Percentiles rank a stretch among this genome's conserved stretches.
Evolutionary conservation across 176 grass and related monocot species (phyloP).

Genomic region (Urochloa ruziziensis): DNA sequence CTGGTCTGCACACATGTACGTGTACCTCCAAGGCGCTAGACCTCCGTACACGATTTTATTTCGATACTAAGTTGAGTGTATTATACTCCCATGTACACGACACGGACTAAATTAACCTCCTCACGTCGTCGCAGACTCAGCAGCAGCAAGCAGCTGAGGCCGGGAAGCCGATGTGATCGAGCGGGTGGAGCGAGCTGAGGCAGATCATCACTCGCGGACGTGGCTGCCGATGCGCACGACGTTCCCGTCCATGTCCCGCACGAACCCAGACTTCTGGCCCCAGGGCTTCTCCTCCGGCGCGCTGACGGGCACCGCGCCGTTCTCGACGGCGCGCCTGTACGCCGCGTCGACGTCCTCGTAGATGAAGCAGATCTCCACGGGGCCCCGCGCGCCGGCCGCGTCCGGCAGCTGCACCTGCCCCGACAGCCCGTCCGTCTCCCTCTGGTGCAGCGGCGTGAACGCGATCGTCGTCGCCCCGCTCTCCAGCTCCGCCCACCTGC

Average conservation of each 20-base stretch:
- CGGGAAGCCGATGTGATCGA: too few species aligned
- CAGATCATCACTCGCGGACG: slow-evolving; percentile 30
- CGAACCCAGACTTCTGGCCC: slow-evolving; percentile 88
- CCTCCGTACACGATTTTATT: too few species aligned
- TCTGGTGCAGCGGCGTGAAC: slow-evolving; percentile 81
- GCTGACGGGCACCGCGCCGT: slow-evolving; percentile 61
- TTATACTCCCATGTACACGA: too few species aligned
- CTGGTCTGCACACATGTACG: too few species aligned
- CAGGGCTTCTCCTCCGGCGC: slow-evolving; percentile 63
- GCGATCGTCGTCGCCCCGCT: slow-evolving; percentile 78
- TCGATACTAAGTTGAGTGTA: too few species aligned
- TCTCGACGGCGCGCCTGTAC: slow-evolving; percentile 54
- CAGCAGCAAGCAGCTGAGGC: too few species aligned
- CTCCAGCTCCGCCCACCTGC: slow-evolving; percentile 81
- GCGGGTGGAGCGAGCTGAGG: too few species aligned
- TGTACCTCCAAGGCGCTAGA: too few species aligned
- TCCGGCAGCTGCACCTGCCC: slow-evolving; percentile 56
- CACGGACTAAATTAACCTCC: too few species aligned
- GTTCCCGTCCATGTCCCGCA: slow-evolving; percentile 75
- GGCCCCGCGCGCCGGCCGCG: slow-evolving; percentile 16
- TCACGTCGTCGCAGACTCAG: too few species aligned
- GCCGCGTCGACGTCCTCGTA: slow-evolving; percentile 77
- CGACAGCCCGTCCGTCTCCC: slow-evolving; percentile 61
- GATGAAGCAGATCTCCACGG: slow-evolving; percentile 92
- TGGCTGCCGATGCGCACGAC: slow-evolving; percentile 60